Evolutionary conservation across 1,284 basidiomycete species (phyloP).

Genomic region (Naganishia liquefaciens): DNA sequence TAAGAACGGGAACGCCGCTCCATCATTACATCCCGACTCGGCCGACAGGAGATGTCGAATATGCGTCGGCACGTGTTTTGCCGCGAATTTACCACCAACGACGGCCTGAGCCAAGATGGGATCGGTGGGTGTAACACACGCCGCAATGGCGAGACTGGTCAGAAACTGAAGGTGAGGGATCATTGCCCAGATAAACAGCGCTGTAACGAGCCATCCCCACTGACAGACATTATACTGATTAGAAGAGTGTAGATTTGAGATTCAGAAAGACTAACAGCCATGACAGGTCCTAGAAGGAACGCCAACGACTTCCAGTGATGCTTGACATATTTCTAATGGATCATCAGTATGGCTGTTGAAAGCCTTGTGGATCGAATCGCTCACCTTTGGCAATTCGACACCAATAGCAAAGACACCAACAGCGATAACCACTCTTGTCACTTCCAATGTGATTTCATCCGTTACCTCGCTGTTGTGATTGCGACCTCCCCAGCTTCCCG

Average conservation of each 20-base stretch:
- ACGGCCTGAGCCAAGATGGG: conserved; percentile 66
- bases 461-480: conserved; percentile 57
- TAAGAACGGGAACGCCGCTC: conserved; percentile 94
- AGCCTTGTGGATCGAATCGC: conserved; percentile 12
- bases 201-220: conserved; percentile 85
- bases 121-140: conserved; percentile 95
- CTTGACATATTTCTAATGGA: conserved; percentile 70
- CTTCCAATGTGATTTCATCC: conserved; percentile 79
- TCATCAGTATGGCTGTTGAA: neutral
- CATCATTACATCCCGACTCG: conserved; percentile 90
- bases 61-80: conserved; percentile 97
- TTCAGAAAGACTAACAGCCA: conserved; percentile 55
- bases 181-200: conserved; percentile 79
- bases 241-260: neutral
- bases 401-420: conserved; percentile 98
- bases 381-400: conserved; percentile 81
- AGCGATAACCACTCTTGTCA: conserved; percentile 93
- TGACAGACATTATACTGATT: neutral
- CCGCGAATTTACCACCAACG: conserved; percentile 95
- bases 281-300: conserved; percentile 83
- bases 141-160: conserved; percentile 82
- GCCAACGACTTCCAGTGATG: conserved; percentile 86
- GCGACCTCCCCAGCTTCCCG: conserved; percentile 71
- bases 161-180: conserved; percentile 84
- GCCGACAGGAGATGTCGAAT: conserved; percentile 88